Percentiles rank a stretch among this genome's conserved stretches.
These are phyloP conservation scores for Zygosaccharomyces sapae DNA, from an alignment of 1,139 yeast genomes.

Conservation along the genomic window DNA sequence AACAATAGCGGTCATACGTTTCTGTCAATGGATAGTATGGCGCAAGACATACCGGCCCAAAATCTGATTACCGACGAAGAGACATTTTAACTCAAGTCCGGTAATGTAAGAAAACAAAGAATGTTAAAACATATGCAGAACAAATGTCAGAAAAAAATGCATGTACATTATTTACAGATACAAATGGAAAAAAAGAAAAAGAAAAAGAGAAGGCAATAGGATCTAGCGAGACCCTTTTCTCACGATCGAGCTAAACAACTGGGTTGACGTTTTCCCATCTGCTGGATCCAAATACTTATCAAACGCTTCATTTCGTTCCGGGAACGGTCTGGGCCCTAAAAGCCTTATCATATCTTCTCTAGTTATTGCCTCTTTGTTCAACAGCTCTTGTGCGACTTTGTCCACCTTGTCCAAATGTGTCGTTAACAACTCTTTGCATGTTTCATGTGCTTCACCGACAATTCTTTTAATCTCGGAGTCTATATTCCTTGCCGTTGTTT, in stretches of 20 bases:
- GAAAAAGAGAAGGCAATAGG: too few relatives aligned
- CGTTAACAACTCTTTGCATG: conserved; percentile 61
- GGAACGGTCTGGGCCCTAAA: conserved; percentile 85
- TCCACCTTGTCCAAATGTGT: conserved; percentile 73
- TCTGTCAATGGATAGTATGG: neutral
- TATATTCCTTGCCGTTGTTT: conserved; percentile 71
- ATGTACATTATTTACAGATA: neutral
- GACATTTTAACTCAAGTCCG: conserved; percentile 25
- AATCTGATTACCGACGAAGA: conserved; percentile 36
- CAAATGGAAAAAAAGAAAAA: neutral
- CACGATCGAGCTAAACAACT: neutral
- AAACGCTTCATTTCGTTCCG: conserved; percentile 87
- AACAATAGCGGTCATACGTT: neutral
- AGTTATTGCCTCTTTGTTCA: conserved; percentile 78
- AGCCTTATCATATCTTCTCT: conserved; percentile 87
- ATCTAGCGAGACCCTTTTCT: too few relatives aligned
- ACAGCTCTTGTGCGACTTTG: conserved; percentile 78
- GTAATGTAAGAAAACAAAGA: neutral
- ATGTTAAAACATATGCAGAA: neutral
- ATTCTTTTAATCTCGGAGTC: conserved; percentile 82
- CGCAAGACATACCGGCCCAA: conserved; percentile 15
- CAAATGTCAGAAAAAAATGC: neutral
- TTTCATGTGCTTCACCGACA: conserved; percentile 68
- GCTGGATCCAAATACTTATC: conserved; percentile 65
- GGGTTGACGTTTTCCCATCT: conserved; percentile 11